Evolutionary conservation across 257 asterid species (phyloP), one percentile per base, ranked within the genome.

Genomic region (Haberlea rhodopensis): DNA sequence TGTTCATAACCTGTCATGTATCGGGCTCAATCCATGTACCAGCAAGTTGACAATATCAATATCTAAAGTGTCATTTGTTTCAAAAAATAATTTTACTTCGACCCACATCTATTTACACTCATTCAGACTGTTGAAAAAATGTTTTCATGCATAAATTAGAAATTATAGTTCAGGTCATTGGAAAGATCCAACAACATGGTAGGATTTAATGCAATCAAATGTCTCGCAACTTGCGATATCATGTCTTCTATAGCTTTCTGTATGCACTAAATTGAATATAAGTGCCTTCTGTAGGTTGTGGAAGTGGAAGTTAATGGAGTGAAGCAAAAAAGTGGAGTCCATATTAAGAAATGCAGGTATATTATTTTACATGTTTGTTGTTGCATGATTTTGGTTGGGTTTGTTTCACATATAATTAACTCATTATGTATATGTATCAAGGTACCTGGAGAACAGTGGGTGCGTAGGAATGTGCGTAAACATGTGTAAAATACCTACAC

Each of bases 401-500:
- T 18, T 1, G 18, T 40, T 40, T 51, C 6, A 5, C 16, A 2
- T 19, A 5, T 3, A 19, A 45, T 20, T 20, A 6, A 46, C 7
- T 34, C 16, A 2, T 48, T 8, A 15, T n/a, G 11, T 62, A 26
- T 21, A 18, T 49, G 13, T 25, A 19, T 49, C 37, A 56, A 89
- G 96, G 96, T 88, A 92, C 74, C 53, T 89, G 82, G 99, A 92
- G 85, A 92, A 87, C 82, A 89, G 95, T 60, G 96, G 97, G 0
- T 92, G 99, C 58, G 94, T 89, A 25, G 99, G 97, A 67, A 81
- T 87, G 96, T 92, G 99, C 31, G 81, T 92, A 15, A 92, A 92
- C 73, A 85, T 92, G 96, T 92, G 99, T 80, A 87, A 92, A 78
- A 87, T 89, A 73, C 99, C 99, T 1, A 92, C 99, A 1, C 99